Base-by-base conservation (phyloP, 169 alveolate genomes). In the Plasmodium billcollinsi region DNA sequence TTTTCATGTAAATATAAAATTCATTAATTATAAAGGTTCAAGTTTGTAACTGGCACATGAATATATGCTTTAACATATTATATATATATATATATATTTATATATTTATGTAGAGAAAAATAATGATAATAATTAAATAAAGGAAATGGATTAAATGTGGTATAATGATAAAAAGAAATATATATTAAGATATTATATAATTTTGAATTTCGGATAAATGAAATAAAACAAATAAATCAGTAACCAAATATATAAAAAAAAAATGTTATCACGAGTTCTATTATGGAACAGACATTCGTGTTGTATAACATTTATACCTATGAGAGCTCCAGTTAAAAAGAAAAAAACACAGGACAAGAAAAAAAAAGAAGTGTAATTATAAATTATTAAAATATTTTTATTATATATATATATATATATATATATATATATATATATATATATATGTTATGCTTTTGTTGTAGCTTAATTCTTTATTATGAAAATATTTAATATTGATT, bases 321-420 rank as follows among this genome's bases (percentile, higher is more conserved):
- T 80, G 90, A 80, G 90, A 26, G 90, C 90, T 12, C 90, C 90
- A 3, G 11, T 65, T 24, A 80, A 80, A 62, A 80, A 80, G 52
- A 80, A 80, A 54, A 80, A 56, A 62, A 54, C 56, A 39, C 90
- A 80, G 65, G 90, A 80, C 72, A 80, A 80, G 49, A 80, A 80
- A 39, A 80, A 80, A 71, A 80, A 80, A 50, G 90, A 80, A 47
- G 50, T 29, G 90, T 80, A 80, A 80, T 73, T 14, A 2, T 61
- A 15, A 12, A 15, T 61, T 52, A 52, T 12, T 15, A 52, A 52
- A 52, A 52, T 52, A 12, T 52, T 52, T 24, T 1, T 24, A 24
- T 24, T 1, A 24, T 24, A 24, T 24, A 24, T 24, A 24, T 24
- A 24, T 24, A 20, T 5, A 50, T 33, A 18, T 52, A 9, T 52